A percentile compares a stretch with the other conserved stretches of the same genome.
These are phyloP conservation scores for Marasmius tenuissimus DNA, from an alignment of 1,284 basidiomycete species.

Conservation along the genomic window DNA sequence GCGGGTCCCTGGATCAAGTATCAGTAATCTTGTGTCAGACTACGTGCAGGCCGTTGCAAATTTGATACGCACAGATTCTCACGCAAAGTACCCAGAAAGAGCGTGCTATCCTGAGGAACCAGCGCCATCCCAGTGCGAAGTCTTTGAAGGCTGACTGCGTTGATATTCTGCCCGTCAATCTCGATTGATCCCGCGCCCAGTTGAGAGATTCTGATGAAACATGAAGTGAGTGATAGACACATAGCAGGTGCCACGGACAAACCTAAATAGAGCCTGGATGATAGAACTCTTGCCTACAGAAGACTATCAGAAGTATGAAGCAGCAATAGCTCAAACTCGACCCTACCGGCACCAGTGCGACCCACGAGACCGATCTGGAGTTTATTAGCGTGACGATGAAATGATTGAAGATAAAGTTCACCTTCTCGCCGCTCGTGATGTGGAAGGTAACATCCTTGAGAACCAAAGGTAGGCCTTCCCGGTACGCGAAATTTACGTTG, in stretches of 20 bases:
- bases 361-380: conserved; percentile 71
- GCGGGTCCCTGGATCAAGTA: conserved; percentile 48
- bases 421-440: conserved; percentile 70
- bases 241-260: conserved; percentile 8
- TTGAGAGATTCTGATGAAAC: conserved; percentile 64
- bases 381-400: background rate
- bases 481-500: conserved; percentile 66
- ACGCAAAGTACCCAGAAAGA: conserved; percentile 67
- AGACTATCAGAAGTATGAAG: background rate
- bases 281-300: conserved; percentile 73
- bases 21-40: background rate
- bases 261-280: conserved; percentile 73
- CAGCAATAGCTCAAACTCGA: background rate
- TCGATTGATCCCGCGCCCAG: conserved; percentile 59
- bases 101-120: conserved; percentile 68
- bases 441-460: conserved; percentile 66
- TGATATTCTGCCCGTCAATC: conserved; percentile 72
- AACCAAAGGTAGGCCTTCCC: conserved; percentile 70
- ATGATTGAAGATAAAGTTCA: conserved; percentile 20
- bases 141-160: conserved; percentile 53
- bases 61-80: conserved; percentile 56
- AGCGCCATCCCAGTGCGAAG: conserved; percentile 66
- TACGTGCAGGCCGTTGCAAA: background rate
- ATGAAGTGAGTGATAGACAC: conserved; percentile 17
- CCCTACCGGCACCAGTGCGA: conserved; percentile 63